Percentiles rank a stretch among this genome's conserved stretches.
Conservation (phyloP, 2,329 filamentous ascomycete species). For the Scedosporium minutisporum region DNA sequence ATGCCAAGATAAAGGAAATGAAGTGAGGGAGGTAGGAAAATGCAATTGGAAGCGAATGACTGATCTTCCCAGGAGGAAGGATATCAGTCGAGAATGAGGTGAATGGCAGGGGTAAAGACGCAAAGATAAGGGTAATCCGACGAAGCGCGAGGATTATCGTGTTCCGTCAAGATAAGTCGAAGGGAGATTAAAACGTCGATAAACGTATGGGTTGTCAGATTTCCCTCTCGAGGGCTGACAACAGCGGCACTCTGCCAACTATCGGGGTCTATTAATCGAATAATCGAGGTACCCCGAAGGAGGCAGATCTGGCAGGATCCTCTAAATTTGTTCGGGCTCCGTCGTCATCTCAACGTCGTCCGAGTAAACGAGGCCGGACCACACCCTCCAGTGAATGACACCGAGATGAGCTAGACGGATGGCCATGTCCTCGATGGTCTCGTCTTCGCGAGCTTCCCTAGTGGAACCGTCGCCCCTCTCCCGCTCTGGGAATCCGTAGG, state of each 20-base stretch:
- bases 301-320: background rate
- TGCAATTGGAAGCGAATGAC: background rate
- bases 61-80: background rate
- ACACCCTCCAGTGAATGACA: constrained; percentile 83
- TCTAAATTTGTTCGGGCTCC: background rate
- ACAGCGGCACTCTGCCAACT: no score
- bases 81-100: no score
- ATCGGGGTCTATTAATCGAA: background rate
- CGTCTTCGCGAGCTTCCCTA: constrained; percentile 40
- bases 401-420: constrained; percentile 74
- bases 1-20: background rate
- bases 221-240: no score
- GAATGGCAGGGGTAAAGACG: background rate
- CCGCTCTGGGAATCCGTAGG: constrained; percentile 18
- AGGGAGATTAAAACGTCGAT: no score
- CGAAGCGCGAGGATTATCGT: background rate
- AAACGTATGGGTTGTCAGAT: no score
- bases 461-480: constrained; percentile 18
- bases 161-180: no score
- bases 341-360: constrained; percentile 9
- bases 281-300: background rate
- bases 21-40: background rate
- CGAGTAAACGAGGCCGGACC: constrained; percentile 65
- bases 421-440: constrained; percentile 56
- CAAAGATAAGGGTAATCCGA: background rate